phyloP scores from a whole-genome alignment of 148 eudicot species.

The Dianthus caryophyllus region DNA sequence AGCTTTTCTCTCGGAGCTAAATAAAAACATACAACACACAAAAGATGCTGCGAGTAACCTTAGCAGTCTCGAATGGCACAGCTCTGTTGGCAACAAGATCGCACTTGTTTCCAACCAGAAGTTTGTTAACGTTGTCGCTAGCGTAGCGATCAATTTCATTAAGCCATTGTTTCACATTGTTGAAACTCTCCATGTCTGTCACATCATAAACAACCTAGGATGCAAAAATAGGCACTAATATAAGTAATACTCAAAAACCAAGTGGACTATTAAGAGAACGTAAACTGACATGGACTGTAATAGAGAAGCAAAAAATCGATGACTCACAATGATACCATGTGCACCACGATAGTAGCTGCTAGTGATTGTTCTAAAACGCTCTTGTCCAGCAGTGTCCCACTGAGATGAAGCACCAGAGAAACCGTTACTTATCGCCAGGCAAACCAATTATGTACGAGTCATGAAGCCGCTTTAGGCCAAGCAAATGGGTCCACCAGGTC shows the following conservation, averaged over 20 bases:
- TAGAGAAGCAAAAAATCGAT: neutral
- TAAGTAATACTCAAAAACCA: conserved; percentile 18
- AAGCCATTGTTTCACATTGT: conserved; percentile 72
- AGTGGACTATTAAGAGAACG: neutral
- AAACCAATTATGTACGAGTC: conserved; percentile 2
- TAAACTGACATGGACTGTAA: neutral
- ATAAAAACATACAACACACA: neutral
- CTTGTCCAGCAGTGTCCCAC: conserved; percentile 61
- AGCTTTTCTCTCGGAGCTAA: neutral
- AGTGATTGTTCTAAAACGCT: conserved; percentile 51
- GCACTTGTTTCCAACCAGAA: conserved; percentile 72
- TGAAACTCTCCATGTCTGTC: conserved; percentile 70
- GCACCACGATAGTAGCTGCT: conserved; percentile 56
- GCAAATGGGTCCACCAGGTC: too few species aligned
- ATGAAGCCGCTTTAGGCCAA: too few species aligned
- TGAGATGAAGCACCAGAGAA: conserved; percentile 14
- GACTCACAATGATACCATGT: conserved; percentile 49
- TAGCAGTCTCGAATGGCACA: conserved; percentile 57
- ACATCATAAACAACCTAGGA: conserved; percentile 78
- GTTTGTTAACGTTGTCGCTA: conserved; percentile 68
- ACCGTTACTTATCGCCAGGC: conserved; percentile 3
- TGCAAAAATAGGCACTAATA: neutral
- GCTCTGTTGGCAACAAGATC: conserved; percentile 65
- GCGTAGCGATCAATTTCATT: conserved; percentile 75
- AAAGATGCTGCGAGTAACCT: conserved; percentile 32